phyloP scores from a whole-genome alignment of 1,284 basidiomycete species.

The Pascua sp. region DNA sequence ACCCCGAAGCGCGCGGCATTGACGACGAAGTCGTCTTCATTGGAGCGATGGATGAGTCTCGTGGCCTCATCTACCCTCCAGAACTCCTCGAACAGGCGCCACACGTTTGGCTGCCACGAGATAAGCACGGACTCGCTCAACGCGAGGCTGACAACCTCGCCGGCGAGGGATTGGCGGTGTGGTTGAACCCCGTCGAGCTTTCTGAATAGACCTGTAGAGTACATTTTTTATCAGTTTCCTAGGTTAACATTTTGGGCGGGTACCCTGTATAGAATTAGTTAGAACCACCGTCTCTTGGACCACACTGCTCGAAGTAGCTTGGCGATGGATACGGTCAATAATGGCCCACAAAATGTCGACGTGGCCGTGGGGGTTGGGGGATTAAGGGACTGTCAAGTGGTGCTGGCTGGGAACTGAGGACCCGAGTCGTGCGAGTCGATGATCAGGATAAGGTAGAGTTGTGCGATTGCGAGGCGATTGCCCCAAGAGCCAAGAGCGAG shows the following conservation, averaged over 20 bases:
- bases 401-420: too few relatives aligned
- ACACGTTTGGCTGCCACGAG: slow-evolving; percentile 74
- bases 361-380: too few relatives aligned
- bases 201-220: neutral
- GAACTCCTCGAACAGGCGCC: slow-evolving; percentile 70
- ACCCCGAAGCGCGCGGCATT: too few relatives aligned
- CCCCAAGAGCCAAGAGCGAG: too few relatives aligned
- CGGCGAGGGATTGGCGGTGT: slow-evolving; percentile 27
- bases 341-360: neutral
- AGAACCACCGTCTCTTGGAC: neutral
- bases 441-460: too few relatives aligned
- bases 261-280: too few relatives aligned
- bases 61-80: slow-evolving; percentile 71
- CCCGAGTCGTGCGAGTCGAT: too few relatives aligned
- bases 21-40: too few relatives aligned
- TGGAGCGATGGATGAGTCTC: neutral
- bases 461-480: too few relatives aligned
- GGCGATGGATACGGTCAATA: neutral
- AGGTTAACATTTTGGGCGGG: neutral
- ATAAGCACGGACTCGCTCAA: slow-evolving; percentile 61
- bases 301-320: neutral
- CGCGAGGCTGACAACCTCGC: slow-evolving; percentile 30
- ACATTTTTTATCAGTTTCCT: neutral
- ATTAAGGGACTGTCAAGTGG: too few relatives aligned
- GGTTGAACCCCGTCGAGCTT: slow-evolving; percentile 21